phyloP scores from a whole-genome alignment of 768 basidiomycete species.

The Arthromyces matolae region DNA sequence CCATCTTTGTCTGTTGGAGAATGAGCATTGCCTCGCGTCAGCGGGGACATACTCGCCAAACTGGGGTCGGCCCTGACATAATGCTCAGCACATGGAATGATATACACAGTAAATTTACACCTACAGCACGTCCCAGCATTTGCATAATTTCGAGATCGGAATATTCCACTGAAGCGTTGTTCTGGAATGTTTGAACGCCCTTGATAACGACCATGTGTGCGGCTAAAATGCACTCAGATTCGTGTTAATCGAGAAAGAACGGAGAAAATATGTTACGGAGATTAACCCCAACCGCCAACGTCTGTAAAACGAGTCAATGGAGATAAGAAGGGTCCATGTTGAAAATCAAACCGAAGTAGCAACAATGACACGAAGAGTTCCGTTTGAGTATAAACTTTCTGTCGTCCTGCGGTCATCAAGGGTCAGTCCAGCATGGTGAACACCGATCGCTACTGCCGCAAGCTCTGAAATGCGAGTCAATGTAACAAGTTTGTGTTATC shows the following conservation, averaged over 20 bases:
- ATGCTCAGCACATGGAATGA: neutral
- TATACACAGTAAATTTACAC: slow-evolving; percentile 16
- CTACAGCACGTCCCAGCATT: slow-evolving; percentile 92
- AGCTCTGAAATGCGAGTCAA: slow-evolving; percentile 40
- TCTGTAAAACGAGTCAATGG: slow-evolving; percentile 45
- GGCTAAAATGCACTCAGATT: too few species aligned
- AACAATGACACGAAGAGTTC: slow-evolving; percentile 62
- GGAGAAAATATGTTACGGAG: slow-evolving; percentile 59
- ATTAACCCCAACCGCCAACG: slow-evolving; percentile 94
- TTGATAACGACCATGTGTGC: slow-evolving; percentile 93
- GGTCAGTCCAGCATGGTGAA: slow-evolving; percentile 88
- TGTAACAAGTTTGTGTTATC: neutral
- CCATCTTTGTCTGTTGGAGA: slow-evolving; percentile 67
- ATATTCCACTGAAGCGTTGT: slow-evolving; percentile 70
- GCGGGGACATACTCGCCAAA: slow-evolving; percentile 51
- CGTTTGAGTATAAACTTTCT: slow-evolving; percentile 71
- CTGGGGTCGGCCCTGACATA: slow-evolving; percentile 78
- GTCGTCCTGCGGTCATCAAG: slow-evolving; percentile 67
- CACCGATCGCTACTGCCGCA: slow-evolving; percentile 72
- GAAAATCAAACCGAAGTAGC: slow-evolving; percentile 69
- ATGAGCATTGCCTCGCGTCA: neutral
- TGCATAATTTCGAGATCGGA: slow-evolving; percentile 92
- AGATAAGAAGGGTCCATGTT: neutral
- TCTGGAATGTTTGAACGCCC: slow-evolving; percentile 80
- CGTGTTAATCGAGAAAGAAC: too few species aligned